Evolutionary conservation across 2,329 filamentous ascomycete species (phyloP), one percentile per base, ranked within the genome.

Genomic region (Juglanconis sp.): DNA sequence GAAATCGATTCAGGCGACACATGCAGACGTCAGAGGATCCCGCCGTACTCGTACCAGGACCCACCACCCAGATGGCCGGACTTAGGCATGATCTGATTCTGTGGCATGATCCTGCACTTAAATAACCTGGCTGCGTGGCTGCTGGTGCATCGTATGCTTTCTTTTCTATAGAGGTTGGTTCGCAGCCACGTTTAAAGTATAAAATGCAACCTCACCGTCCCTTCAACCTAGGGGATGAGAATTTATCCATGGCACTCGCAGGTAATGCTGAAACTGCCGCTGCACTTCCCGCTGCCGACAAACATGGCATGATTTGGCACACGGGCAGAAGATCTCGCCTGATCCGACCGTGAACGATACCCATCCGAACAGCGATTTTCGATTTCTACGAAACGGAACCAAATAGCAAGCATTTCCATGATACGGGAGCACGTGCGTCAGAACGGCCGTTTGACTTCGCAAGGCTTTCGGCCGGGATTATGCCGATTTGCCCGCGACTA

Each of bases 41-140:
- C 42, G 8, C 53, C 38, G 53, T 17, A n/a, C 53, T 56, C 53
- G 53, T 49, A 49, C 53, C 44, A 56, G 32, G 34, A 49, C 53
- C 53, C 53, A 56, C 53, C 17, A 30, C 30, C 46, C 34, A 8
- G n/a, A 13, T n/a, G 53, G 10, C 34, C 30, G 46, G 53, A 31
- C 42, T 56, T 5, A 11, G 17, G 5, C 53, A 49, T 56, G 53
- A 47, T 40, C 53, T 56, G 53, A 56, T 40, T 30, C 50, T 44
- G 61, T 63, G 57, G 61, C 57, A 63, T 63, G 61, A 63, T 63
- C 36, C 44, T 32, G 38, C 38, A 15, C 24, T 2, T 42, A 1
- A 13, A 42, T 42, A 10, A 5, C n/a, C 38, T 42, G 38, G 38
- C 13, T 46, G 42, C 30, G 11, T 34, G 30, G 35, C 10, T 17